Percentiles rank a stretch among this genome's conserved stretches.
phyloP scores from a whole-genome alignment of 148 eudicot species.

The Vaccinium darrowii region DNA sequence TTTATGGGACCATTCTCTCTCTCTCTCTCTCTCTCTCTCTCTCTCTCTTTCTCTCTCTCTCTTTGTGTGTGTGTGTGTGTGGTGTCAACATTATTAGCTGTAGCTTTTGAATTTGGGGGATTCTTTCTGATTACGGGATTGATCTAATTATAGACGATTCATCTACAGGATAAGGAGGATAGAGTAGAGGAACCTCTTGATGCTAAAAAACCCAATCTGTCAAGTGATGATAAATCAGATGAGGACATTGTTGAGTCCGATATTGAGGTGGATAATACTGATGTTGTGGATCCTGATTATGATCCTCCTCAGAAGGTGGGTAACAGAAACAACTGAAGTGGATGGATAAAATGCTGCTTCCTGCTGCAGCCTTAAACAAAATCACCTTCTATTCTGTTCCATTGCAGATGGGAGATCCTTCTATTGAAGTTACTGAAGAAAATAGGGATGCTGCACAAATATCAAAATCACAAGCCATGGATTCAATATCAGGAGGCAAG shows the following conservation, averaged over 20 bases:
- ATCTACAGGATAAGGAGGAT: constrained; percentile 31
- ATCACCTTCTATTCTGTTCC: not conserved
- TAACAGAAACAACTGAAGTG: not conserved
- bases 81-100: not conserved
- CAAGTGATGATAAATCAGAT: constrained; percentile 28
- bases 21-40: not conserved
- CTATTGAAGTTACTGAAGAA: constrained; percentile 58
- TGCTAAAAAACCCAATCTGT: constrained; percentile 8
- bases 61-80: not conserved
- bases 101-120: not conserved
- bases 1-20: not conserved
- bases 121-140: not conserved
- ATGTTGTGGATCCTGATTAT: constrained; percentile 61
- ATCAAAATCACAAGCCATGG: constrained; percentile 50
- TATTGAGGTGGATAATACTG: constrained; percentile 60
- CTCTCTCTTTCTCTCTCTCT: not conserved
- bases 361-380: constrained; percentile 6
- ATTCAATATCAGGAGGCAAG: constrained; percentile 53
- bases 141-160: constrained; percentile 13
- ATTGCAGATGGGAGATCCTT: constrained; percentile 69
- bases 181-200: constrained; percentile 13
- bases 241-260: constrained; percentile 60
- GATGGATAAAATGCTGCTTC: not conserved
- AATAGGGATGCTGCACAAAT: constrained; percentile 56
- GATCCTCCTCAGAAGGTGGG: constrained; percentile 63